These are phyloP conservation scores for Monosporascus cannonballus DNA, from an alignment of 2,329 filamentous ascomycete genomes.

Conservation along the genomic window DNA sequence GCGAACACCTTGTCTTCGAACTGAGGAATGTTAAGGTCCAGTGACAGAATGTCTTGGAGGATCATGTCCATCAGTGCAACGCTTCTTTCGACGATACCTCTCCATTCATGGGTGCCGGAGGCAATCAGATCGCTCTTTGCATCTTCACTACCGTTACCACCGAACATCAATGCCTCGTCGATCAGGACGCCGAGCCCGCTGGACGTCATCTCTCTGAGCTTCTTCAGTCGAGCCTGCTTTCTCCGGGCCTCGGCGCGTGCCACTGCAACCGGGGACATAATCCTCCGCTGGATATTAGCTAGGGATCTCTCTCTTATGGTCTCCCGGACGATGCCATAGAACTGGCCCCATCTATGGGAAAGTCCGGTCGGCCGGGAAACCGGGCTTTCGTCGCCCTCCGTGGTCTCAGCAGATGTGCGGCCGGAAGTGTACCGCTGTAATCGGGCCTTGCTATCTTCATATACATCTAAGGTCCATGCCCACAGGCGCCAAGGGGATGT, in stretches of 20 bases:
- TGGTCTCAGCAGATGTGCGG: conserved; percentile 20
- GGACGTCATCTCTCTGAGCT: conserved; percentile 72
- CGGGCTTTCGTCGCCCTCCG: conserved; percentile 17
- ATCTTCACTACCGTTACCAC: conserved; percentile 50
- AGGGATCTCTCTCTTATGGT: conserved; percentile 70
- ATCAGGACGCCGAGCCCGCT: conserved; percentile 83
- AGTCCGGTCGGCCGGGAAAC: conserved; percentile 33
- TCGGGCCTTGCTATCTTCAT: conserved; percentile 49
- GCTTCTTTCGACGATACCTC: conserved; percentile 70
- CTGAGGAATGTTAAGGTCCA: conserved; percentile 56
- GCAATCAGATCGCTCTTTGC: conserved; percentile 41
- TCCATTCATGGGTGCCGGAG: conserved; percentile 46
- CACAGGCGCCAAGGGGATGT: conserved; percentile 73
- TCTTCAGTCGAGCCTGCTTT: conserved; percentile 67
- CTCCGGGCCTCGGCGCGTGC: conserved; percentile 67
- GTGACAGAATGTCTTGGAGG: conserved; percentile 60
- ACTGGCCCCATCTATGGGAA: conserved; percentile 55
- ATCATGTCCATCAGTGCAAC: conserved; percentile 84
- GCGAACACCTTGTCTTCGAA: conserved; percentile 62
- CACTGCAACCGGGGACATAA: conserved; percentile 73
- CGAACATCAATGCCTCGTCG: conserved; percentile 73
- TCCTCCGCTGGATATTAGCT: conserved; percentile 60
- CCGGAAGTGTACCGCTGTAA: conserved; percentile 30
- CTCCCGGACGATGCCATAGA: conserved; percentile 74
- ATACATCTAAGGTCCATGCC: conserved; percentile 66